phyloP scores from a whole-genome alignment of 2,329 filamentous ascomycete species.

The Thelonectria discophora region DNA sequence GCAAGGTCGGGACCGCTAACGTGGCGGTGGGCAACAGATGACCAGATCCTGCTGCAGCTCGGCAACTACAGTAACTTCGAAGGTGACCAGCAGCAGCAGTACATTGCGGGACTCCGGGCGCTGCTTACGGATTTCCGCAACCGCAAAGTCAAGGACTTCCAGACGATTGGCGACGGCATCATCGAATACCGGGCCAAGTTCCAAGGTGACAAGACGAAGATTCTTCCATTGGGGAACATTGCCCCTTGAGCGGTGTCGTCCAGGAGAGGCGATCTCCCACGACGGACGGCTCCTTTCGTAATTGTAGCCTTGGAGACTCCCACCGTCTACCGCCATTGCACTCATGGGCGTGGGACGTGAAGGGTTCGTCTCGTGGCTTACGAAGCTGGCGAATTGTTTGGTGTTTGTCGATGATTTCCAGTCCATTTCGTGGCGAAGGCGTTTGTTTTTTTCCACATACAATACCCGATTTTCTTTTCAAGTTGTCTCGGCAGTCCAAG shows the following conservation, averaged over 20 bases:
- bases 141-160: conserved; percentile 70
- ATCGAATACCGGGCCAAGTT: conserved; percentile 73
- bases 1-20: conserved; percentile 66
- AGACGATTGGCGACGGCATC: conserved; percentile 72
- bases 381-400: conserved; percentile 18
- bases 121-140: conserved; percentile 68
- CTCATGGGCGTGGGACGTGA: conserved; percentile 17
- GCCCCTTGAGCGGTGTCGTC: conserved; percentile 42
- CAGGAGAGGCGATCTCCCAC: conserved; percentile 3
- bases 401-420: conserved; percentile 4
- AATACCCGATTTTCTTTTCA: conserved; percentile 26
- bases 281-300: conserved; percentile 27
- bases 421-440: not conserved
- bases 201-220: conserved; percentile 69
- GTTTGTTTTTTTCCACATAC: conserved; percentile 17
- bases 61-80: conserved; percentile 72
- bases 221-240: conserved; percentile 66
- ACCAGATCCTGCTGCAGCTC: conserved; percentile 76
- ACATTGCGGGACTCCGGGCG: conserved; percentile 68
- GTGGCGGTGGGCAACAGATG: conserved; percentile 62
- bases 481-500: conserved; percentile 1
- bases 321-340: conserved; percentile 36
- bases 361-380: conserved; percentile 17
- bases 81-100: conserved; percentile 67
- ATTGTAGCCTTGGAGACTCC: conserved; percentile 22